These are phyloP conservation scores for Pythium angustatum DNA, from an alignment of 352 stramenopile genomes.

Conservation along the genomic window DNA sequence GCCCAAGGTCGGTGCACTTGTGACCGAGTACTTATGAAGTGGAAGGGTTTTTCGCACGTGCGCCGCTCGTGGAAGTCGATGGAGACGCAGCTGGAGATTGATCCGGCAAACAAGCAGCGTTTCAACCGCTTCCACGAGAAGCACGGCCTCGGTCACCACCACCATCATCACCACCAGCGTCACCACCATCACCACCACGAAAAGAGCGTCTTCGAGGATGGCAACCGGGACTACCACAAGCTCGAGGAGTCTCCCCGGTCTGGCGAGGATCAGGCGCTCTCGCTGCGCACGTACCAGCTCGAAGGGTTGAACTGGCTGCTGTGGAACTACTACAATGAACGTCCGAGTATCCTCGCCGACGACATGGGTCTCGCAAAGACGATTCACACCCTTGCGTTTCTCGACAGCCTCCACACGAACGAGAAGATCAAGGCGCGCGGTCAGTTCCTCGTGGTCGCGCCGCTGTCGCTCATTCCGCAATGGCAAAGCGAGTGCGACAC, in stretches of 20 bases:
- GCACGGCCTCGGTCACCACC: constrained; percentile 39
- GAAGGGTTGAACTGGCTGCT: constrained; percentile 90
- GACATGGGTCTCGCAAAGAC: constrained; percentile 95
- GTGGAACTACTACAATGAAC: constrained; percentile 91
- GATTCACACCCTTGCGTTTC: constrained; percentile 92
- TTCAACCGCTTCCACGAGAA: constrained; percentile 91
- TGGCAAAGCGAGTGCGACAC: constrained; percentile 99
- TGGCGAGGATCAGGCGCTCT: constrained; percentile 72
- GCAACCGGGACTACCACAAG: constrained; percentile 77
- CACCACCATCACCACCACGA: constrained; percentile 42
- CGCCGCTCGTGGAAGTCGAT: constrained; percentile 85
- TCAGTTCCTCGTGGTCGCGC: constrained; percentile 98
- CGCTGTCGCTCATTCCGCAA: constrained; percentile 98
- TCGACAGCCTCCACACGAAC: constrained; percentile 92
- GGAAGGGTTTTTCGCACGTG: constrained; percentile 89
- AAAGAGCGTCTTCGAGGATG: constrained; percentile 29
- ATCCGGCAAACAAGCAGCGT: constrained; percentile 82
- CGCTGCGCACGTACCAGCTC: constrained; percentile 80
- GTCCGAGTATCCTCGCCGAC: constrained; percentile 85
- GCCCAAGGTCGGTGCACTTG: constrained; percentile 2
- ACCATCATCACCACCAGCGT: constrained; percentile 48
- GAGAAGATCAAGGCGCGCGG: constrained; percentile 90
- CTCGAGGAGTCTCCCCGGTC: constrained; percentile 78
- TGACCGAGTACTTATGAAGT: constrained; percentile 91
- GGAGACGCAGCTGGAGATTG: constrained; percentile 73